Percentiles rank a stretch among this genome's conserved stretches.
Evolutionary conservation across 2,329 filamentous ascomycete genomes (phyloP).

Genomic region (Macrophomina phaseolina): DNA sequence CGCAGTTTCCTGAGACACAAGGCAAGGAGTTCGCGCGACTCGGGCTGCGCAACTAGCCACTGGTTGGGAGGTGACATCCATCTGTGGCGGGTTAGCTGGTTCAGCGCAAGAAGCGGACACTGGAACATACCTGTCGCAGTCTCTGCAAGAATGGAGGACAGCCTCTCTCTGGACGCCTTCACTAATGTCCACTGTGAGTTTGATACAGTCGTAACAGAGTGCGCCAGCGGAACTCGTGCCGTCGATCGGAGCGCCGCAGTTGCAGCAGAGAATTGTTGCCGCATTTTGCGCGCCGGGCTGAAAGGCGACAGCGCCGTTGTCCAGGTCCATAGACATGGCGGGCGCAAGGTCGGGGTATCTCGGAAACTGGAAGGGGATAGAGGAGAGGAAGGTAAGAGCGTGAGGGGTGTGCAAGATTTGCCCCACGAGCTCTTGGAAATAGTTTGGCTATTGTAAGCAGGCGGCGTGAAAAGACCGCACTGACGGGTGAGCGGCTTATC

Average conservation of each 20-base stretch:
- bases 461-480: slow-evolving; percentile 13
- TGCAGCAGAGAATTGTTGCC: slow-evolving; percentile 91
- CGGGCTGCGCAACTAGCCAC: slow-evolving; percentile 84
- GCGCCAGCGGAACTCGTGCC: slow-evolving; percentile 74
- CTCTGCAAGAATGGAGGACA: slow-evolving; percentile 86
- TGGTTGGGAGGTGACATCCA: slow-evolving; percentile 86
- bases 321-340: slow-evolving; percentile 46
- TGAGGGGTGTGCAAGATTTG: slow-evolving; percentile 1
- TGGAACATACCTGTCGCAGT: slow-evolving; percentile 70
- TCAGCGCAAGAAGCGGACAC: slow-evolving; percentile 10
- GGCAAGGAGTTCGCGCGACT: slow-evolving; percentile 91
- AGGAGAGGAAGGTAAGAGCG: slow-evolving; percentile 13
- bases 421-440: slow-evolving; percentile 20
- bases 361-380: neutral
- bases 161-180: slow-evolving; percentile 90
- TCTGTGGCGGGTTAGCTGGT: slow-evolving; percentile 33
- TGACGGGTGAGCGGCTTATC: slow-evolving; percentile 2
- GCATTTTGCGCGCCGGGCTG: slow-evolving; percentile 46
- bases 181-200: slow-evolving; percentile 91
- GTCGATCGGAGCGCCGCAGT: slow-evolving; percentile 95
- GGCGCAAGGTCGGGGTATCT: slow-evolving; percentile 23
- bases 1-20: slow-evolving; percentile 88
- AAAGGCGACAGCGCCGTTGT: slow-evolving; percentile 45
- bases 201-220: slow-evolving; percentile 94
- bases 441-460: slow-evolving; percentile 24